phyloP scores from a whole-genome alignment of 2,329 filamentous ascomycete genomes.

The Podosphaera aphanis region DNA sequence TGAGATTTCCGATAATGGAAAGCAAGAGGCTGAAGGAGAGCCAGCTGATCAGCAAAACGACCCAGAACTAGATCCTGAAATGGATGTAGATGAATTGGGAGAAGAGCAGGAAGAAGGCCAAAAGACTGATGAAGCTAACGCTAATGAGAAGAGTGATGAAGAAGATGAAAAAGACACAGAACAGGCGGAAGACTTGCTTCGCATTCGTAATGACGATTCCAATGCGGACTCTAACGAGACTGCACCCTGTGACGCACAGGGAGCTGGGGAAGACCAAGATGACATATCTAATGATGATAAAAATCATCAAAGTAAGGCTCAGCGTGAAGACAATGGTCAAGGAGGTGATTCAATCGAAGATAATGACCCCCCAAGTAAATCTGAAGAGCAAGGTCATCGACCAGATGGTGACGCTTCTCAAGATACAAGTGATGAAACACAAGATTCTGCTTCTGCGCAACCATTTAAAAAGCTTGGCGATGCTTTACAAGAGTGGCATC shows the following conservation, averaged over 20 bases:
- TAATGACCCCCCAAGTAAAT: constrained; percentile 37
- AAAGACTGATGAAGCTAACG: constrained; percentile 28
- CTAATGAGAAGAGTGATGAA: constrained; percentile 21
- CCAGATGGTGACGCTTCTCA: constrained; percentile 19
- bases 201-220: constrained; percentile 22
- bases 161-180: constrained; percentile 25
- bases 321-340: constrained; percentile 42
- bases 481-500: constrained; percentile 77
- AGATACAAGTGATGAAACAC: constrained; percentile 16
- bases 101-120: constrained; percentile 13
- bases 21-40: constrained; percentile 19
- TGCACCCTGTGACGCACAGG: constrained; percentile 38
- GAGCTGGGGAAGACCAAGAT: constrained; percentile 40
- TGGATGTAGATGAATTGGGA: constrained; percentile 15
- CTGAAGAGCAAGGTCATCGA: constrained; percentile 29
- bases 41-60: constrained; percentile 15
- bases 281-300: constrained; percentile 39
- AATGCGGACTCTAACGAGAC: constrained; percentile 35
- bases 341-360: constrained; percentile 41
- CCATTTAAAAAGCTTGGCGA: constrained; percentile 91
- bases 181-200: constrained; percentile 19
- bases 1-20: constrained; percentile 18
- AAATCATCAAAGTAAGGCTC: constrained; percentile 33
- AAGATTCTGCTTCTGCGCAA: constrained; percentile 27
- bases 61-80: constrained; percentile 13